phyloP scores from a whole-genome alignment of 2,329 filamentous ascomycete species.

The Penicillium sp. region DNA sequence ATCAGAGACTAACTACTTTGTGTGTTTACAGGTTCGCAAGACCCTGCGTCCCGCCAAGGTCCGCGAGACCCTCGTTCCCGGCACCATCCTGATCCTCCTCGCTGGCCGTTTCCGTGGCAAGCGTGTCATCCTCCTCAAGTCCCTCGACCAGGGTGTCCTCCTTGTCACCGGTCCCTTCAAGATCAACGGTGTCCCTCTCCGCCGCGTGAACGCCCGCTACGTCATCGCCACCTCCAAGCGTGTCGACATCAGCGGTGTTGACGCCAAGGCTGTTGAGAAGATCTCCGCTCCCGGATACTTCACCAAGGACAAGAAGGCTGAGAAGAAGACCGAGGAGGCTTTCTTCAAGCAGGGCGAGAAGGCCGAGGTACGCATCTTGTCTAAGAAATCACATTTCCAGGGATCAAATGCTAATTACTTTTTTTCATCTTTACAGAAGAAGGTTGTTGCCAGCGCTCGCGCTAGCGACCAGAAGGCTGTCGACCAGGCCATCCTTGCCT shows the following conservation, averaged over 20 bases:
- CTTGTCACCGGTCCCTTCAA: slow-evolving; percentile 99
- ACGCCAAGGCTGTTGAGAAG: slow-evolving; percentile 66
- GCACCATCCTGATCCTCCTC: slow-evolving; percentile 95
- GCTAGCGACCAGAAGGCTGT: slow-evolving; percentile 96
- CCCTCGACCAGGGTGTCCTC: slow-evolving; percentile 92
- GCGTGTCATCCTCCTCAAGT: slow-evolving; percentile 98
- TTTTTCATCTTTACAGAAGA: slow-evolving; percentile 61
- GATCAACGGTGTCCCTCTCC: slow-evolving; percentile 97
- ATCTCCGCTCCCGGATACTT: slow-evolving; percentile 88
- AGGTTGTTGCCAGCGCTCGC: slow-evolving; percentile 82
- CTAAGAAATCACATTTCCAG: not conserved
- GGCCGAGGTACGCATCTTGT: slow-evolving; percentile 63
- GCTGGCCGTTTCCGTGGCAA: slow-evolving; percentile 99
- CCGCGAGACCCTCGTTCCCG: slow-evolving; percentile 81
- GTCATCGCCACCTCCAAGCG: slow-evolving; percentile 44
- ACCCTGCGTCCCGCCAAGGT: slow-evolving; percentile 76
- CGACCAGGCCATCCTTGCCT: slow-evolving; percentile 89
- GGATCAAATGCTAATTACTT: slow-evolving; percentile 9
- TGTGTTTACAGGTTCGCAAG: slow-evolving; percentile 72
- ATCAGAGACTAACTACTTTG: slow-evolving; percentile 21
- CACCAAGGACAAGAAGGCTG: slow-evolving; percentile 77
- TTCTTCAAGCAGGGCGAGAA: slow-evolving; percentile 99
- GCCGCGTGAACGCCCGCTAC: slow-evolving; percentile 54
- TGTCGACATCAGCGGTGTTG: slow-evolving; percentile 64
- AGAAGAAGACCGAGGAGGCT: slow-evolving; percentile 96